Conservation (phyloP, 106 monocot genomes). For the Allium cepa region DNA sequence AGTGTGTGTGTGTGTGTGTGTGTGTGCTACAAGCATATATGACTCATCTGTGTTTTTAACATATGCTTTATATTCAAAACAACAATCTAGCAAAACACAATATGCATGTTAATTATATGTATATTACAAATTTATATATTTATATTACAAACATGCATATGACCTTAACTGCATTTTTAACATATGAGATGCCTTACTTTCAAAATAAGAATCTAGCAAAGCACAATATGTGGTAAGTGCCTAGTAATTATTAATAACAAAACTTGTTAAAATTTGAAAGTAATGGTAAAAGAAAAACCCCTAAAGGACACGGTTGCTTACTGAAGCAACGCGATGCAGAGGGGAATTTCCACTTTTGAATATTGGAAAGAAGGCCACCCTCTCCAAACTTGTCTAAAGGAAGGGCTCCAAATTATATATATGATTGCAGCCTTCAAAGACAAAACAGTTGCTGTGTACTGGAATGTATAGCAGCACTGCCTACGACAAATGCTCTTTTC, state of each 20-base stretch:
- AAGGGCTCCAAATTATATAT: constrained; percentile 13
- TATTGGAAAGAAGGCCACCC: constrained; percentile 17
- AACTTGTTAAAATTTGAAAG: not conserved
- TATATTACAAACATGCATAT: not conserved
- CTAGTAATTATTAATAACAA: too few species aligned
- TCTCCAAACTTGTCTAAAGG: constrained; percentile 16
- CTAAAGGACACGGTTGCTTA: constrained; percentile 45
- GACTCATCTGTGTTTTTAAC: too few species aligned
- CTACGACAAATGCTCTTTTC: constrained; percentile 18
- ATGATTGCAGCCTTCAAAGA: constrained; percentile 19
- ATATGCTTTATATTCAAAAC: too few species aligned
- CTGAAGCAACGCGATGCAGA: constrained; percentile 47
- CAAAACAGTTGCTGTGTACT: constrained; percentile 10
- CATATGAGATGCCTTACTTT: too few species aligned
- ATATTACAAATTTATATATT: too few species aligned
- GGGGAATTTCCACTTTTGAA: constrained; percentile 26
- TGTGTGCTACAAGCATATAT: too few species aligned
- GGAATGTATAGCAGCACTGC: constrained; percentile 10
- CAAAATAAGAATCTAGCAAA: too few species aligned
- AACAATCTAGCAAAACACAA: too few species aligned
- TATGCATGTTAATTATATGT: too few species aligned
- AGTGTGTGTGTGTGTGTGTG: too few species aligned
- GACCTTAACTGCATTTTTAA: too few species aligned
- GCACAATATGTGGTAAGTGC: too few species aligned
- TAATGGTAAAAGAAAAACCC: constrained; percentile 15